Evolutionary conservation across 176 grass and related monocot genomes (phyloP).

Genomic region (Saccharum spontaneum): DNA sequence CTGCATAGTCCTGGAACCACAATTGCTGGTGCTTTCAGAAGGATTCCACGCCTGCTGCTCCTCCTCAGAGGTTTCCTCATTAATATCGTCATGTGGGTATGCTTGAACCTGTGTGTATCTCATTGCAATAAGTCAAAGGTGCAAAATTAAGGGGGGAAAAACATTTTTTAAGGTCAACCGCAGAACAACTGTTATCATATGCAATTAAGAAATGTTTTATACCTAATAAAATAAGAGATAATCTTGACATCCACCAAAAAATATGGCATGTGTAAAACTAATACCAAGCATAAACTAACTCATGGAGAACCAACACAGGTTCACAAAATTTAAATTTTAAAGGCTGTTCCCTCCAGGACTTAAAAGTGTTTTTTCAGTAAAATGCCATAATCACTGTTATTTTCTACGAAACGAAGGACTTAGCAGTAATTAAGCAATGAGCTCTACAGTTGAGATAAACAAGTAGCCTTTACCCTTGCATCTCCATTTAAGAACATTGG

Average conservation of each 20-base stretch:
- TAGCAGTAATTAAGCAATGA: background rate
- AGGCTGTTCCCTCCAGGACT: background rate
- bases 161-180: background rate
- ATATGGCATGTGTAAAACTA: background rate
- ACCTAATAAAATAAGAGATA: background rate
- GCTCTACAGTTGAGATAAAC: background rate
- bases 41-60: constrained; percentile 21
- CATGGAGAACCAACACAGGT: constrained; percentile 5
- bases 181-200: constrained; percentile 44
- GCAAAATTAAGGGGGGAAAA: background rate
- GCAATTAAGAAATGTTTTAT: background rate
- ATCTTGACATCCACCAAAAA: constrained; percentile 1
- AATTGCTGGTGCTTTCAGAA: constrained; percentile 46
- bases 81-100: constrained; percentile 11
- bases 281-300: constrained; percentile 23
- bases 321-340: background rate
- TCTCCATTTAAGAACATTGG: background rate
- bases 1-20: constrained; percentile 37
- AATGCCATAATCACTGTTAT: background rate
- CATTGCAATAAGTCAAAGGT: constrained; percentile 27
- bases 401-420: background rate
- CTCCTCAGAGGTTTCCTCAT: constrained; percentile 35
- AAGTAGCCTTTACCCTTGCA: background rate
- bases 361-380: constrained; percentile 5
- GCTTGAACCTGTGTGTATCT: constrained; percentile 33